Evolutionary conservation across 2,329 filamentous ascomycete genomes (phyloP).

Genomic region (Truncatella angustata): DNA sequence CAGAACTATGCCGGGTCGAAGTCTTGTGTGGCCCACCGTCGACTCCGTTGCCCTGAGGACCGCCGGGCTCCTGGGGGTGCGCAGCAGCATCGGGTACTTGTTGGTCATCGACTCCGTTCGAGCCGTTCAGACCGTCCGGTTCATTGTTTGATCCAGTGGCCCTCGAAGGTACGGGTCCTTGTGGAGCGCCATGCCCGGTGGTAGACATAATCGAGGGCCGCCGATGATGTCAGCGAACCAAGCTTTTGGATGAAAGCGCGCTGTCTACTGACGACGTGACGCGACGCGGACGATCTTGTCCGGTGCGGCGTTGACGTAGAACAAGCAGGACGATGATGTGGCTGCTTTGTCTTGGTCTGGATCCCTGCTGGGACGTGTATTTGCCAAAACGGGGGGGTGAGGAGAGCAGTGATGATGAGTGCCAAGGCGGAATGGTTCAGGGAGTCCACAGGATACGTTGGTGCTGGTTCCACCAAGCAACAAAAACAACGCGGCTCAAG

Average conservation of each 20-base stretch:
- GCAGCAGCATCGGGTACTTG: background rate
- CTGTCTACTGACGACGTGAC: background rate
- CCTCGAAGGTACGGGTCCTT: background rate
- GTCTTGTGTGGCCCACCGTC: conserved; percentile 12
- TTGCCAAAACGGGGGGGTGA: conserved; percentile 3
- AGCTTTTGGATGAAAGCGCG: background rate
- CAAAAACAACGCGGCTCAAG: background rate
- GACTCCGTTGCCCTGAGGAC: conserved; percentile 10
- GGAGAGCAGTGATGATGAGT: conserved; percentile 6
- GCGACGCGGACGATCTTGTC: conserved; percentile 5
- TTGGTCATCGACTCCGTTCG: background rate
- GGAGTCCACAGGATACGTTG: background rate
- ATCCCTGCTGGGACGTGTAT: background rate
- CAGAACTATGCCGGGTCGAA: conserved; percentile 10
- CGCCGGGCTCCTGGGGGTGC: background rate
- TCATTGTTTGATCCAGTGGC: too few species aligned
- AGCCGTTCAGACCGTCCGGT: background rate
- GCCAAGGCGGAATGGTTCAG: conserved; percentile 3
- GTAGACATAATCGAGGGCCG: conserved; percentile 4
- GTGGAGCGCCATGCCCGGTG: conserved; percentile 5
- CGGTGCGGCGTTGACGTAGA: background rate
- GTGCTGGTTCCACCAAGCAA: background rate
- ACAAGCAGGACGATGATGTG: background rate
- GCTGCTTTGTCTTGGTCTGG: conserved; percentile 5
- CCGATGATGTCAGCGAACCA: conserved; percentile 9